These are phyloP conservation scores for Annulohypoxylon stygium DNA, from an alignment of 495 filamentous ascomycete species.

Conservation along the genomic window DNA sequence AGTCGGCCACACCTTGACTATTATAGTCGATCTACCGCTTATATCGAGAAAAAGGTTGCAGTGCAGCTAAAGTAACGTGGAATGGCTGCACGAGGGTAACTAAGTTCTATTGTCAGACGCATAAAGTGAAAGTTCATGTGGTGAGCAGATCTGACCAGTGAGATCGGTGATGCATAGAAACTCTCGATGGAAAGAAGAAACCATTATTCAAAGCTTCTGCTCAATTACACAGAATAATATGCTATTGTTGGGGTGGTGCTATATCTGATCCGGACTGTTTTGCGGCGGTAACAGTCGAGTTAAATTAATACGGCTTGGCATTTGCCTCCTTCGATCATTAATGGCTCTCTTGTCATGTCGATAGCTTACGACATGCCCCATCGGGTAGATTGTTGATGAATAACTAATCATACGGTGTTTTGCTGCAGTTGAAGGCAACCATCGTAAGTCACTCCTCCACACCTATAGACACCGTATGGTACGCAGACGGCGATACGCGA, in stretches of 20 bases:
- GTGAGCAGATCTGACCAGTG: constrained; percentile 31
- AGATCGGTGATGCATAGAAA: constrained; percentile 24
- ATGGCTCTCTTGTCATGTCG: constrained; percentile 12
- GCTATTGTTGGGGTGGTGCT: constrained; percentile 41
- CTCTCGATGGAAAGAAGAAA: constrained; percentile 33
- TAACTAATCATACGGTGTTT: constrained; percentile 10
- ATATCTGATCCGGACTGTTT: constrained; percentile 41
- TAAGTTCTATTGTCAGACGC: constrained; percentile 27
- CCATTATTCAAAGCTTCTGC: constrained; percentile 42
- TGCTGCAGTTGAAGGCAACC: neutral
- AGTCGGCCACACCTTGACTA: constrained; percentile 21
- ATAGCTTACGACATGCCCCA: constrained; percentile 35
- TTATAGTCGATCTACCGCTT: constrained; percentile 31
- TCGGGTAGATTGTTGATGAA: constrained; percentile 31
- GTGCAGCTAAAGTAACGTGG: constrained; percentile 28
- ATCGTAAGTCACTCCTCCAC: constrained; percentile 2
- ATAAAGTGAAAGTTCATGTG: constrained; percentile 42
- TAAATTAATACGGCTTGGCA: constrained; percentile 46
- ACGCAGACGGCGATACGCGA: neutral
- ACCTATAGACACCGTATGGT: neutral
- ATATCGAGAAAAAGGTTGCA: constrained; percentile 39
- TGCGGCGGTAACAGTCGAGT: constrained; percentile 34
- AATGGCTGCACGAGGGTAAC: constrained; percentile 14
- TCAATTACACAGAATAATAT: constrained; percentile 28
- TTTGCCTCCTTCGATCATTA: constrained; percentile 24